Evolutionary conservation across 2,329 filamentous ascomycete genomes (phyloP).

Genomic region (Botrytis porri): DNA sequence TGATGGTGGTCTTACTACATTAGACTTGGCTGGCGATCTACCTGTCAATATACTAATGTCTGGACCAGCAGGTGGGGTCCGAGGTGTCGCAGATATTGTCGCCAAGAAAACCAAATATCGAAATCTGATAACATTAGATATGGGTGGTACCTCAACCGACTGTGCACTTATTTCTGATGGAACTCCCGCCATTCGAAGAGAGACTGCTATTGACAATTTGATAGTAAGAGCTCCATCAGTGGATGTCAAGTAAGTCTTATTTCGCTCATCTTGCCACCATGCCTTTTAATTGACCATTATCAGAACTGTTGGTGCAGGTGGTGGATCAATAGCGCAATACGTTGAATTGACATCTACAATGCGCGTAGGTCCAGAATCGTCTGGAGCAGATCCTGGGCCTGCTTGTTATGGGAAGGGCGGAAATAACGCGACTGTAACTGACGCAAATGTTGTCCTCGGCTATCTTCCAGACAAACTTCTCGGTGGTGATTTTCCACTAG

Average conservation of each 20-base stretch:
- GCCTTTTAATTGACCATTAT: too few species aligned
- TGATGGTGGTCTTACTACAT: slow-evolving; percentile 15
- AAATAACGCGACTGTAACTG: slow-evolving; percentile 2
- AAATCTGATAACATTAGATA: slow-evolving; percentile 14
- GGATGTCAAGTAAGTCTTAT: not conserved
- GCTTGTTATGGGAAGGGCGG: slow-evolving; percentile 13
- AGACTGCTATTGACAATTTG: slow-evolving; percentile 8
- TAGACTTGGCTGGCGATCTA: slow-evolving; percentile 1
- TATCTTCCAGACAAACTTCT: slow-evolving; percentile 17
- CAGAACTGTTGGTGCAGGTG: slow-evolving; percentile 10
- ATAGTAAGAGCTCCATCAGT: slow-evolving; percentile 14
- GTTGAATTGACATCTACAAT: slow-evolving; percentile 13
- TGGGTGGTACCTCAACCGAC: slow-evolving; percentile 9
- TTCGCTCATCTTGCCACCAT: not conserved
- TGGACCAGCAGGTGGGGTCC: slow-evolving; percentile 1
- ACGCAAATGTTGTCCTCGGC: slow-evolving; percentile 6
- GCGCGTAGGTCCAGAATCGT: slow-evolving; percentile 12
- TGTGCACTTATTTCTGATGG: slow-evolving; percentile 3
- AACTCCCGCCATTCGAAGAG: not conserved
- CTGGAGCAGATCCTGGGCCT: slow-evolving; percentile 12
- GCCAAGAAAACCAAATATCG: slow-evolving; percentile 11
- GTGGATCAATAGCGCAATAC: slow-evolving; percentile 15
- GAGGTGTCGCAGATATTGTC: not conserved
- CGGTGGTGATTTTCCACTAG: slow-evolving; percentile 5
- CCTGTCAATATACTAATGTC: slow-evolving; percentile 9